These are phyloP conservation scores for Pythium rhizo-oryzae DNA, from an alignment of 352 stramenopile genomes.

Conservation along the genomic window DNA sequence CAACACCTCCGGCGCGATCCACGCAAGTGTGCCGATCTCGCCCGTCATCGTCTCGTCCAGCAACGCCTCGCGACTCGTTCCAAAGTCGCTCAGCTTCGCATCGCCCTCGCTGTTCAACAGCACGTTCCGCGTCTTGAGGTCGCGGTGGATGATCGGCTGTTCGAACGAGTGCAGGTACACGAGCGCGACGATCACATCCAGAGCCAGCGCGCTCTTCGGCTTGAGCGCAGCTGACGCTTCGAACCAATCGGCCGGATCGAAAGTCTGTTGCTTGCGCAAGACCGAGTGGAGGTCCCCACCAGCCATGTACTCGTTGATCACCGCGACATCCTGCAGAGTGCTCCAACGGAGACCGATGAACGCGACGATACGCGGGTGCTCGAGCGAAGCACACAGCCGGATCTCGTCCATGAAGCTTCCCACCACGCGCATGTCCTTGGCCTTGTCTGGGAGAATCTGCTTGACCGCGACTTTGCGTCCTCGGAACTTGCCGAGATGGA, in stretches of 20 bases:
- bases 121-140: slow-evolving; percentile 31
- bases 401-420: slow-evolving; percentile 42
- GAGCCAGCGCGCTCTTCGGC: slow-evolving; percentile 13
- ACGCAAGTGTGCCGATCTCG: slow-evolving; percentile 31
- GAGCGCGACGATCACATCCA: slow-evolving; percentile 27
- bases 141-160: slow-evolving; percentile 29
- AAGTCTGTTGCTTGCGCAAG: background rate
- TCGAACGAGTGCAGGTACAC: slow-evolving; percentile 36
- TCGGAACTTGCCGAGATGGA: slow-evolving; percentile 15
- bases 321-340: slow-evolving; percentile 33
- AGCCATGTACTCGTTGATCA: slow-evolving; percentile 40
- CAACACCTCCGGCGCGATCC: slow-evolving; percentile 35
- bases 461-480: slow-evolving; percentile 24
- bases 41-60: slow-evolving; percentile 32
- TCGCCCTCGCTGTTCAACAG: slow-evolving; percentile 15
- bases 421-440: slow-evolving; percentile 25
- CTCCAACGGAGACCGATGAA: slow-evolving; percentile 41
- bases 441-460: slow-evolving; percentile 18
- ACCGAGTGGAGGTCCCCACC: slow-evolving; percentile 17
- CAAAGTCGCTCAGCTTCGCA: slow-evolving; percentile 34
- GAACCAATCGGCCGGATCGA: slow-evolving; percentile 7
- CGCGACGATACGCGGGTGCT: slow-evolving; percentile 39
- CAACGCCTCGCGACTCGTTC: slow-evolving; percentile 22
- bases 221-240: background rate
- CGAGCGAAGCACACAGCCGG: slow-evolving; percentile 34